A percentile compares a stretch with the other conserved stretches of the same genome.
Conservation (phyloP, 768 basidiomycete species). For the Lyophyllum shimeji region DNA sequence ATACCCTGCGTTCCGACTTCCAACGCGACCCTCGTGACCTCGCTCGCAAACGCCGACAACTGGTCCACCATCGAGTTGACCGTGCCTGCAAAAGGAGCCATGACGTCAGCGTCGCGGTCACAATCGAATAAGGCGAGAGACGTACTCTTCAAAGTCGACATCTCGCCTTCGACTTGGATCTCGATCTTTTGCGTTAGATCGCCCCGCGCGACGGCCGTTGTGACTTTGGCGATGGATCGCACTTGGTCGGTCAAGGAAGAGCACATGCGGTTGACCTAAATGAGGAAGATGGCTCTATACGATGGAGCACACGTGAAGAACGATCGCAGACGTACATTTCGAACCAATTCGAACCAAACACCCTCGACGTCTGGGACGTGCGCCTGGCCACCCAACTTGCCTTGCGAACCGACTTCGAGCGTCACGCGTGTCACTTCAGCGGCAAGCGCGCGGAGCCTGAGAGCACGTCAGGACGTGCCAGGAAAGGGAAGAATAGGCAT, state of each 20-base stretch:
- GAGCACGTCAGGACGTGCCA: conserved; percentile 32
- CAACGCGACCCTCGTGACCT: conserved; percentile 79
- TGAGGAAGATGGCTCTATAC: background rate
- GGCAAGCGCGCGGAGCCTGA: conserved; percentile 60
- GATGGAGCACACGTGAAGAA: background rate
- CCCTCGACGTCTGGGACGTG: conserved; percentile 88
- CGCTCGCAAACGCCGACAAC: conserved; percentile 81
- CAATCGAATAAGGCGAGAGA: background rate
- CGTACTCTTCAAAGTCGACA: conserved; percentile 70
- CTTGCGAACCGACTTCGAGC: conserved; percentile 84
- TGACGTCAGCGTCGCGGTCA: background rate
- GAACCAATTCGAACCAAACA: conserved; percentile 84
- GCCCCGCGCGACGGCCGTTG: conserved; percentile 87
- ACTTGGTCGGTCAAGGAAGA: conserved; percentile 78
- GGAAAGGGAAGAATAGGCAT: conserved; percentile 9
- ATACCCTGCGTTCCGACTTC: conserved; percentile 92
- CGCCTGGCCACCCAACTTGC: conserved; percentile 87
- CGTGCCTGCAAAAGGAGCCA: conserved; percentile 40
- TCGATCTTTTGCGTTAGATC: conserved; percentile 93
- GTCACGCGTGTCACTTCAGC: conserved; percentile 85
- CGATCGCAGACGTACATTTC: conserved; percentile 51
- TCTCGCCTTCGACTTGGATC: conserved; percentile 84
- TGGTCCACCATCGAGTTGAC: conserved; percentile 97
- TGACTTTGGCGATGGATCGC: conserved; percentile 81
- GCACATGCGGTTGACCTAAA: conserved; percentile 78